Base-by-base conservation (phyloP, 768 basidiomycete genomes). In the Guyanaporus albipodus region DNA sequence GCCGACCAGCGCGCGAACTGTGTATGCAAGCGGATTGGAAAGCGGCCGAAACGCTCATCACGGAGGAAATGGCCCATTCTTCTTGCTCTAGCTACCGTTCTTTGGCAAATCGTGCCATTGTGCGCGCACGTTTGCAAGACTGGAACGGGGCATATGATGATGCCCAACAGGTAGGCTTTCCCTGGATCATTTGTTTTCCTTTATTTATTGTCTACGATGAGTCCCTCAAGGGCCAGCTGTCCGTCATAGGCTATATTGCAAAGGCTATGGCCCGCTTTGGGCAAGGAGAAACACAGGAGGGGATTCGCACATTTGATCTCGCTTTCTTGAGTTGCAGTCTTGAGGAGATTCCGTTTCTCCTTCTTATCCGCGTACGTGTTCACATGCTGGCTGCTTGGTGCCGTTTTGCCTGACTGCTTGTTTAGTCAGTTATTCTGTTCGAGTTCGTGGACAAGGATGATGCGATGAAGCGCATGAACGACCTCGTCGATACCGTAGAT, bases 231-330 rank as follows among this genome's bases (percentile, higher is more conserved):
- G 28, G 42, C 23, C 45, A 42, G 28, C 35, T 35, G 23, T 56
- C 50, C 4, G 42, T 40, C 34, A 18, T 49, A 17, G 56, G 56
- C 21, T 39, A 56, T 26, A 44, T 56, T 35, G 50, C 56, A 9
- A 57, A 38, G 46, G 48, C 50, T 7, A 18, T 57, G 5, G 54
- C 45, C 11, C 47, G 23, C n/a, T n/a, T 57, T 27, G 56, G 56
- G 0, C 38, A 48, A 33, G 50, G 54, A 11, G 42, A 56, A 31
- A 15, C 10, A 1, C 28, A 48, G 33, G 42, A 36, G 10, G 54
- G 47, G 12, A 38, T 55, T 27, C 50, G 50, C 19, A 24, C 35
- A 9, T 53, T 55, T 15, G 56, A 57, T 26, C 56, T 57, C 26
- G 22, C 44, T 14, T 57, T 57, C 35, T 22, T 44, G 39, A 27